Evolutionary conservation across 768 basidiomycete genomes (phyloP).

Genomic region (Udeniomyces megalosporus): DNA sequence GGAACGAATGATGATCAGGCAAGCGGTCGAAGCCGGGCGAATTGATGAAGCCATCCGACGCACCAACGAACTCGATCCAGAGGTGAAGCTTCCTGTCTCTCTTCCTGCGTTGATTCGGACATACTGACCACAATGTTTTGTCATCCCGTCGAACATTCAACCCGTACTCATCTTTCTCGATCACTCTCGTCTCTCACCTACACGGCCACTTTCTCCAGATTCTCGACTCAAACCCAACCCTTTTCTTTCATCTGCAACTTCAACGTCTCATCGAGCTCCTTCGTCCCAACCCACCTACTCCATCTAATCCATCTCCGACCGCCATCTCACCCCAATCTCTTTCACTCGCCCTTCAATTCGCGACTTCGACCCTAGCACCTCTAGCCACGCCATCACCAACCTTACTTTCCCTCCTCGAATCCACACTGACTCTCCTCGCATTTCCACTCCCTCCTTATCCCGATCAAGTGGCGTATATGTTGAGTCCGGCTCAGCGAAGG

Average conservation of each 20-base stretch:
- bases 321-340: slow-evolving; percentile 32
- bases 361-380: slow-evolving; percentile 82
- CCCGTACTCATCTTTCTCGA: not conserved
- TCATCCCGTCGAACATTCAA: too few species aligned
- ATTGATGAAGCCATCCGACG: slow-evolving; percentile 89
- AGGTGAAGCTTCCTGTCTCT: slow-evolving; percentile 45
- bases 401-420: slow-evolving; percentile 78
- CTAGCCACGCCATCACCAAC: slow-evolving; percentile 89
- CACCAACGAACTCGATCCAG: slow-evolving; percentile 89
- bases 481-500: slow-evolving; percentile 74
- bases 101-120: too few species aligned
- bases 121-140: too few species aligned
- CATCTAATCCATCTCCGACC: not conserved
- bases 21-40: slow-evolving; percentile 83
- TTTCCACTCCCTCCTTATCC: slow-evolving; percentile 26
- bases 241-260: slow-evolving; percentile 92
- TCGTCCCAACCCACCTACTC: slow-evolving; percentile 40
- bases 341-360: slow-evolving; percentile 68
- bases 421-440: slow-evolving; percentile 76
- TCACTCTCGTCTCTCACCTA: not conserved
- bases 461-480: slow-evolving; percentile 40
- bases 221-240: slow-evolving; percentile 77
- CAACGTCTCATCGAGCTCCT: slow-evolving; percentile 92
- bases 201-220: slow-evolving; percentile 42
- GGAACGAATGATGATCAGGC: slow-evolving; percentile 82